phyloP scores from a whole-genome alignment of 169 alveolate species.

The Plasmodium reichenowi region DNA sequence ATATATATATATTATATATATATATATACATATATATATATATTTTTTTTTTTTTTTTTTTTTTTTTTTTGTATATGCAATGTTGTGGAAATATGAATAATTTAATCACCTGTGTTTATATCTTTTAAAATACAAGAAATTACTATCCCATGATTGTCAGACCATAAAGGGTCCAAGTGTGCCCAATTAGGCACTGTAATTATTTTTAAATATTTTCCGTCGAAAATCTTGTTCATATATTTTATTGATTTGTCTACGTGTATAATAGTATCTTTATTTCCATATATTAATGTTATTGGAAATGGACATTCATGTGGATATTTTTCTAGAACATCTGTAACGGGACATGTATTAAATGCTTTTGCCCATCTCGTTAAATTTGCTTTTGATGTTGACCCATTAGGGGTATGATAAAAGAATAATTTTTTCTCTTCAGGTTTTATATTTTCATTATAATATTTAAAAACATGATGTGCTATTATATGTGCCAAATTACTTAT shows the following conservation, averaged over 20 bases:
- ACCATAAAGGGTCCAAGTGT: constrained; percentile 24
- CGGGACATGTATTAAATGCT: constrained; percentile 7
- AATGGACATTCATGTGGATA: constrained; percentile 9
- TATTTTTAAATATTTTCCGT: not conserved
- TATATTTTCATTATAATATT: not conserved
- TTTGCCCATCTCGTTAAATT: constrained; percentile 28
- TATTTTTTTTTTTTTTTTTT: too few relatives aligned
- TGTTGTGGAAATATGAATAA: too few relatives aligned
- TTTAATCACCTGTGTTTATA: not conserved
- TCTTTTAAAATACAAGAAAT: constrained; percentile 48
- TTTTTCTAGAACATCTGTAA: constrained; percentile 46
- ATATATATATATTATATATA: too few relatives aligned
- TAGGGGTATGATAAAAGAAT: constrained; percentile 29
- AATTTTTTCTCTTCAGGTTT: constrained; percentile 2
- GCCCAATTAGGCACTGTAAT: constrained; percentile 22
- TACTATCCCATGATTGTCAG: constrained; percentile 17
- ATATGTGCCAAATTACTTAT: constrained; percentile 12
- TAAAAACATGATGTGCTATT: constrained; percentile 8
- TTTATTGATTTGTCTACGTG: constrained; percentile 18
- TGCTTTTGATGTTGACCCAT: constrained; percentile 33
- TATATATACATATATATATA: not conserved
- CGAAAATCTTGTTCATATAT: constrained; percentile 25
- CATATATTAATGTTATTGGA: constrained; percentile 48
- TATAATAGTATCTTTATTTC: constrained; percentile 22
- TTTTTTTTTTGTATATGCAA: not conserved